Conservation (phyloP, 129 eudicot genomes). For the Calendula officinalis region DNA sequence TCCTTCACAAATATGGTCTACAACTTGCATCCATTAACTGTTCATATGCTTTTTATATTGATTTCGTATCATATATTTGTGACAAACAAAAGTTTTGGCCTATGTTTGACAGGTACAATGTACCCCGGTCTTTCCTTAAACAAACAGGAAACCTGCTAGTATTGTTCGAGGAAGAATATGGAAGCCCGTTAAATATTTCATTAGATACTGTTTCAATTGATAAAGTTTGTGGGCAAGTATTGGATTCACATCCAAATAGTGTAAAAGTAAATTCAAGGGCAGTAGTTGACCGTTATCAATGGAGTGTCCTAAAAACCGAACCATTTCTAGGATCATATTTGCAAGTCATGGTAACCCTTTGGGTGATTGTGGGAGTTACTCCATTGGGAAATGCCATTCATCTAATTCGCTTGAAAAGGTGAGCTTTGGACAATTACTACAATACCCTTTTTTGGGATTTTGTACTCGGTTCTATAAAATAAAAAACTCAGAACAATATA, state of each 20-base stretch:
- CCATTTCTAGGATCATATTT: conserved; percentile 49
- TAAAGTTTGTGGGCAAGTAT: conserved; percentile 44
- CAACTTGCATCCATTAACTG: not conserved
- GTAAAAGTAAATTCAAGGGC: conserved; percentile 28
- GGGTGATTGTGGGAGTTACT: conserved; percentile 51
- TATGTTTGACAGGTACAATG: conserved; percentile 54
- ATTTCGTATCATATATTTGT: not conserved
- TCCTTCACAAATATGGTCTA: conserved; percentile 79
- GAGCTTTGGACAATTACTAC: not conserved
- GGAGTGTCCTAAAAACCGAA: conserved; percentile 47
- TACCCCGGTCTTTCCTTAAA: conserved; percentile 74
- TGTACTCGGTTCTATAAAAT: not conserved
- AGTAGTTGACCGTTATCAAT: conserved; percentile 21
- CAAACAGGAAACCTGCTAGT: conserved; percentile 58
- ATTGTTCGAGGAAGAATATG: conserved; percentile 70
- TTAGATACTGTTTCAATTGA: conserved; percentile 57
- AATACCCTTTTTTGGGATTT: not conserved
- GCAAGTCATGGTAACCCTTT: conserved; percentile 67
- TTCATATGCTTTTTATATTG: not conserved
- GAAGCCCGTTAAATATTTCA: conserved; percentile 53
- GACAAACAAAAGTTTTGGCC: conserved; percentile 9
- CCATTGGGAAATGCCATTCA: conserved; percentile 57
- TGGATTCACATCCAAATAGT: conserved; percentile 38
- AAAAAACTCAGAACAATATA: not conserved
- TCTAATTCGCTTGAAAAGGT: conserved; percentile 51